Base-by-base conservation (phyloP, 2,329 filamentous ascomycete genomes). In the Fusarium drepaniforme region DNA sequence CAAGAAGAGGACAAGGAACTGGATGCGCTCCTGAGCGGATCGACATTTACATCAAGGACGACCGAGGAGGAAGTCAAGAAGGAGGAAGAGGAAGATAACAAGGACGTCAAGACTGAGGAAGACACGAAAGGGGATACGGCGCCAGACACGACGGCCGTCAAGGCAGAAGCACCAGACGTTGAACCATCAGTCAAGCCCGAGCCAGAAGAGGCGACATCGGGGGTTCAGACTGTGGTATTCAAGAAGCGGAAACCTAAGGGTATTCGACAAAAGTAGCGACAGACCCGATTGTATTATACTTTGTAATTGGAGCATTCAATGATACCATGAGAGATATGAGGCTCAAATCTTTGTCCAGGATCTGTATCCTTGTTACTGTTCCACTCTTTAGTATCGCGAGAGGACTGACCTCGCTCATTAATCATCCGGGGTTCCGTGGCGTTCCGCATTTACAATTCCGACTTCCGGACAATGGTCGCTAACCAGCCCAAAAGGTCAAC, bases 191-290 rank as follows among this genome's bases (percentile, higher is more conserved):
- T 80, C 63, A 83, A 84, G 62, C 76, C 79, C 35, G 82, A 85
- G 64, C 66, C 74, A 59, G 78, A 78, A 11, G 75, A 76, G 49
- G 68, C 61, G 15, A 68, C 49, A 21, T 73, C 76, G 35, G 77
- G 73, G 25, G 62, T 81, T 4, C 79, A 85, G 13, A 86, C 89
- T 4, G 88, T 95, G 3, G 85, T 95, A 4, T 97, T 96, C 83
- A 96, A 96, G 84, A 96, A 95, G 85, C 87, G 94, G 64, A 96
- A 95, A 80, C 86, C 90, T 16, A 93, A 91, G 85, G 89, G 88
- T 61, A 86, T 91, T 40, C 88, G 91, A 23, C 88, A 91, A 76
- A 92, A 89, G 80, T 92, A 78, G 84, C 15, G 64, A 49, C 15
- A 25, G n/a, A 5, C 28, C 9, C 30, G 18, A 21, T 25, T 40